Percentiles rank a stretch among this genome's conserved stretches.
Evolutionary conservation across 495 filamentous ascomycete genomes (phyloP).

Genomic region (Aspergillus mulundensis): DNA sequence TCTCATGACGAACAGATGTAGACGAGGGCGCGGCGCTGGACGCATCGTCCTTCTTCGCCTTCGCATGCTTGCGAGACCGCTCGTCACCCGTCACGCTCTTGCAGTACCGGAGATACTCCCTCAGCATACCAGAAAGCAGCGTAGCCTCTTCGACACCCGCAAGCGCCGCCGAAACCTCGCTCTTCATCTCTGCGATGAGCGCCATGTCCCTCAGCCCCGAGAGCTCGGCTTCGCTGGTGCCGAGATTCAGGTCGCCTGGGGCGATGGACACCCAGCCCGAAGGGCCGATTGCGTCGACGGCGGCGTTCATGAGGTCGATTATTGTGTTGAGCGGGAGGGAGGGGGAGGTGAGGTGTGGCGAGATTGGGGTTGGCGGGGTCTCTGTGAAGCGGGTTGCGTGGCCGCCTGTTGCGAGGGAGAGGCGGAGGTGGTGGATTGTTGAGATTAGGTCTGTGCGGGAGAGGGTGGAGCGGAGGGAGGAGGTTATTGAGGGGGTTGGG

Average conservation of each 20-base stretch:
- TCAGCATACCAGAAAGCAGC: slow-evolving; percentile 62
- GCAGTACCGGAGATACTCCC: slow-evolving; percentile 66
- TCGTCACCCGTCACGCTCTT: slow-evolving; percentile 32
- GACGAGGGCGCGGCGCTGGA: slow-evolving; percentile 2
- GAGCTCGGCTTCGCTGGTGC: slow-evolving; percentile 27
- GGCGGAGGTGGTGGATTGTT: slow-evolving; percentile 69
- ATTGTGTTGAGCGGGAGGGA: slow-evolving; percentile 50
- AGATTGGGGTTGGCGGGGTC: slow-evolving; percentile 41
- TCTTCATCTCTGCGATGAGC: slow-evolving; percentile 60
- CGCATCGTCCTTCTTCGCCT: not conserved
- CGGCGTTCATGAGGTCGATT: slow-evolving; percentile 65
- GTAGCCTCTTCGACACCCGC: slow-evolving; percentile 72
- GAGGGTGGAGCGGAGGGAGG: slow-evolving; percentile 61
- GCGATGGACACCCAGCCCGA: slow-evolving; percentile 68
- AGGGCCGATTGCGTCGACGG: slow-evolving; percentile 79
- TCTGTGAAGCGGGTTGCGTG: slow-evolving; percentile 43
- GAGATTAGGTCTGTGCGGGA: slow-evolving; percentile 64
- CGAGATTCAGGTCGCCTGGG: slow-evolving; percentile 25
- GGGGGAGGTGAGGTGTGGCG: slow-evolving; percentile 48
- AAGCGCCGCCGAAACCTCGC: slow-evolving; percentile 70
- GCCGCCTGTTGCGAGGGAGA: slow-evolving; percentile 53
- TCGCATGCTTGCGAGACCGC: slow-evolving; percentile 15
- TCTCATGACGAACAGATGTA: slow-evolving; percentile 33
- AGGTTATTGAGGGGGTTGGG: slow-evolving; percentile 50
- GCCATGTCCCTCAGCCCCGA: slow-evolving; percentile 54